A percentile compares a stretch with the other conserved stretches of the same genome.
These are phyloP conservation scores for Xylariaceae sp. DNA, from an alignment of 2,329 filamentous ascomycete species.

Conservation along the genomic window DNA sequence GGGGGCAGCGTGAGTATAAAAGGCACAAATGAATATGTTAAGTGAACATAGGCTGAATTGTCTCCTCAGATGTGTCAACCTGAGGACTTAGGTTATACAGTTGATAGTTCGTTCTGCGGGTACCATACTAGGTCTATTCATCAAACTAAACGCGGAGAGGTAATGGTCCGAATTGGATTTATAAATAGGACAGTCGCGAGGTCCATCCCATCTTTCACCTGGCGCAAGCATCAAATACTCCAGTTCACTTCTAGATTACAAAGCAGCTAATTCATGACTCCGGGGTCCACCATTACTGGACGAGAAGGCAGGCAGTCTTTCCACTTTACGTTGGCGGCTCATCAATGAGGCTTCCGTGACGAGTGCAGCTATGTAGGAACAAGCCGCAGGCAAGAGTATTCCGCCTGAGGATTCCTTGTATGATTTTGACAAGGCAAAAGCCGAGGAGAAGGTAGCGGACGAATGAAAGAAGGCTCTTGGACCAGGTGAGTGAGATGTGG, in stretches of 20 bases:
- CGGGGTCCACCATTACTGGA: constrained; percentile 5
- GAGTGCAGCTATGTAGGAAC: background rate
- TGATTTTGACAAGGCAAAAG: background rate
- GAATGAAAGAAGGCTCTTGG: constrained; percentile 41
- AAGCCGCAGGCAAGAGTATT: background rate
- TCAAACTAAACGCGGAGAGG: background rate
- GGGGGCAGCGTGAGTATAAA: constrained; percentile 47
- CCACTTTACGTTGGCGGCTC: constrained; percentile 11
- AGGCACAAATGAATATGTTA: background rate
- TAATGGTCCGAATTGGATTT: constrained; percentile 58
- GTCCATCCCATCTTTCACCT: constrained; percentile 54
- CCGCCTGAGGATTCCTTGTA: background rate
- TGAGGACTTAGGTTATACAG: constrained; percentile 29
- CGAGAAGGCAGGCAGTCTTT: constrained; percentile 12
- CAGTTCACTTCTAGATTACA: constrained; percentile 46
- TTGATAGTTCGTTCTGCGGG: constrained; percentile 25
- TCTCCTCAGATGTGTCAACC: constrained; percentile 30
- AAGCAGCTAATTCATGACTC: constrained; percentile 41
- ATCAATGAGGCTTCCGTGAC: constrained; percentile 10
- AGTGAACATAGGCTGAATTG: constrained; percentile 10
- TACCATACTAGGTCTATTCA: background rate
- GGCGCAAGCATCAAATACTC: constrained; percentile 47
- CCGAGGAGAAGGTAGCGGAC: constrained; percentile 31
- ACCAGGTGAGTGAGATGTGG: constrained; percentile 59
- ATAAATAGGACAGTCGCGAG: constrained; percentile 41